Percentiles rank a stretch among this genome's conserved stretches.
phyloP scores from a whole-genome alignment of 768 basidiomycete species.

The Gautieria morchelliformis region DNA sequence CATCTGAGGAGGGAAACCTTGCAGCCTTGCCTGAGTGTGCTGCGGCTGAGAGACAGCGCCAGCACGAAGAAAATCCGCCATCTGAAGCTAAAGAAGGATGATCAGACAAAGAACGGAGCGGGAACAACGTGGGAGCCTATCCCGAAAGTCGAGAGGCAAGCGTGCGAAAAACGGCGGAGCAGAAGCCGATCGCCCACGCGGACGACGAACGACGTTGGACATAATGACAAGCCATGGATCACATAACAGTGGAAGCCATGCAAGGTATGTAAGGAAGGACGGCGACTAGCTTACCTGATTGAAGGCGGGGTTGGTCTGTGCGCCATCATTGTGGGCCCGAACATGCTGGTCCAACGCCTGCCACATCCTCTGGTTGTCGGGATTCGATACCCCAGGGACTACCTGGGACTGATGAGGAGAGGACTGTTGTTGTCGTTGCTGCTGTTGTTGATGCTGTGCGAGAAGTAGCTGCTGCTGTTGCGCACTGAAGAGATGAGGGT shows the following conservation, averaged over 20 bases:
- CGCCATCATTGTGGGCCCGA: conserved; percentile 2
- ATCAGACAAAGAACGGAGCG: neutral
- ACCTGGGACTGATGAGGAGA: conserved; percentile 28
- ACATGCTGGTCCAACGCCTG: conserved; percentile 6
- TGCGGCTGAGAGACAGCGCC: neutral
- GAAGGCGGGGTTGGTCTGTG: conserved; percentile 3
- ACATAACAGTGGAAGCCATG: neutral
- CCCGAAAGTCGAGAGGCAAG: neutral
- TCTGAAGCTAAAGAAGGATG: neutral
- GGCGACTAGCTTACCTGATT: neutral
- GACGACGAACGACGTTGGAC: neutral
- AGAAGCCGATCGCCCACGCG: neutral
- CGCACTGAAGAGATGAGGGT: neutral
- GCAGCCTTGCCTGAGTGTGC: neutral
- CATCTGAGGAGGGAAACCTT: conserved; percentile 6
- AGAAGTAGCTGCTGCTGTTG: conserved; percentile 16
- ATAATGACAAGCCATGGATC: neutral
- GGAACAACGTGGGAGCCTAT: neutral
- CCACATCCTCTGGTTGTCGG: conserved; percentile 6
- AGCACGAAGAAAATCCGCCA: conserved; percentile 3
- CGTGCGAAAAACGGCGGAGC: conserved; percentile 1
- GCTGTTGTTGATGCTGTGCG: conserved; percentile 30
- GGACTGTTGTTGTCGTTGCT: conserved; percentile 28
- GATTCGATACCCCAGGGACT: conserved; percentile 6
- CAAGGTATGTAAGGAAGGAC: neutral